These are phyloP conservation scores for Vitis hybrid DNA, from an alignment of 177 flowering plant genomes.

Conservation along the genomic window DNA sequence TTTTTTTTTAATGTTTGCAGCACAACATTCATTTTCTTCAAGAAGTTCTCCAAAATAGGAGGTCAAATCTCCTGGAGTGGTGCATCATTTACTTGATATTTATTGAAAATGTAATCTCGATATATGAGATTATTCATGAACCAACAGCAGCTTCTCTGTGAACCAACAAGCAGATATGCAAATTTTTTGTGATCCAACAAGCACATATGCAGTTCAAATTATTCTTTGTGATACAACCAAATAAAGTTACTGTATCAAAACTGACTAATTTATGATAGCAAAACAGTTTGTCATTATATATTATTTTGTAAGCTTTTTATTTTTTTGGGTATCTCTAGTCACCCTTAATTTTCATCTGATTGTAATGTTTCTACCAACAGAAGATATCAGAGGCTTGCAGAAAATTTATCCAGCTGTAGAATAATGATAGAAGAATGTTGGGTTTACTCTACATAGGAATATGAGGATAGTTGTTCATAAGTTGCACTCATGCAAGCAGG, in stretches of 20 bases:
- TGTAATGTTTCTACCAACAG: too few relatives aligned
- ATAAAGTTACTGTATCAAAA: background rate
- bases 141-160: slow-evolving; percentile 25
- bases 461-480: too few relatives aligned
- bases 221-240: background rate
- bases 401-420: too few relatives aligned
- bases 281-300: too few relatives aligned
- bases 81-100: slow-evolving; percentile 61
- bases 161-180: background rate
- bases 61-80: slow-evolving; percentile 77
- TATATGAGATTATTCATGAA: slow-evolving; percentile 62
- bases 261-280: background rate
- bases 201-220: too few relatives aligned
- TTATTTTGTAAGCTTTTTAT: too few relatives aligned
- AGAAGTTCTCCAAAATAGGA: slow-evolving; percentile 75
- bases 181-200: background rate
- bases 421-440: too few relatives aligned
- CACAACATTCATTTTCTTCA: slow-evolving; percentile 90
- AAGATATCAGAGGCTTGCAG: too few relatives aligned
- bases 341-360: too few relatives aligned
- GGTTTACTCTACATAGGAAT: too few relatives aligned
- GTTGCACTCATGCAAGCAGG: too few relatives aligned
- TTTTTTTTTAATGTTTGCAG: slow-evolving; percentile 33
- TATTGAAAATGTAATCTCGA: slow-evolving; percentile 55
- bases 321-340: too few relatives aligned